Evolutionary conservation across 1,284 basidiomycete species (phyloP).

Genomic region (Leccinum ponderosum): DNA sequence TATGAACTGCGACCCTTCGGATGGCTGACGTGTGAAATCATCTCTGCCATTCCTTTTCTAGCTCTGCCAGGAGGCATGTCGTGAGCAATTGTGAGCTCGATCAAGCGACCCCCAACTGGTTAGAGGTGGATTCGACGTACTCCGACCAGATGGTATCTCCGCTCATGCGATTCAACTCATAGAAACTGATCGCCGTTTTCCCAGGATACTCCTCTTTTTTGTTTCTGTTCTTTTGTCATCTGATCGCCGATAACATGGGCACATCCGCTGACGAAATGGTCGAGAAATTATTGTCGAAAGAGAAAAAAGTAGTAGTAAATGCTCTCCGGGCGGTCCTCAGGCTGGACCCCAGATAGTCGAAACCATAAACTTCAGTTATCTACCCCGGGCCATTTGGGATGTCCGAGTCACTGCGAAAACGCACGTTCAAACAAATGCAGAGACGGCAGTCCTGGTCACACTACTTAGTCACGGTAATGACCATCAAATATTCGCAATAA

Average conservation of each 20-base stretch:
- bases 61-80: slow-evolving; percentile 2
- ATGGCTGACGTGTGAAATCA: slow-evolving; percentile 11
- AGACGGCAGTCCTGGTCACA: too few species aligned
- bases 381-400: too few species aligned
- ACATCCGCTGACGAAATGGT: too few species aligned
- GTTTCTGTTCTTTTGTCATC: neutral
- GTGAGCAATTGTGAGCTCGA: slow-evolving; percentile 5
- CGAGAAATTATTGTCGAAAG: too few species aligned
- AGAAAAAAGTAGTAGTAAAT: too few species aligned
- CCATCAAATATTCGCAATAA: too few species aligned
- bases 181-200: slow-evolving; percentile 4
- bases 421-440: too few species aligned
- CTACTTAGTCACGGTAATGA: too few species aligned
- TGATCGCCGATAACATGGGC: neutral
- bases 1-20: slow-evolving; percentile 3
- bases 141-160: slow-evolving; percentile 7
- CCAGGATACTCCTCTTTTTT: slow-evolving; percentile 1
- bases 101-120: slow-evolving; percentile 1
- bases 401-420: too few species aligned
- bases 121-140: slow-evolving; percentile 1
- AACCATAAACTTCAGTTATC: too few species aligned
- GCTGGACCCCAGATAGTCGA: too few species aligned
- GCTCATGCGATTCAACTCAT: slow-evolving; percentile 8
- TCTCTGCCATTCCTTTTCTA: slow-evolving; percentile 5
- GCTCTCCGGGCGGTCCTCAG: too few species aligned